Base-by-base conservation (phyloP, 208 protist genomes). In the Strigomonas culicis region DNA sequence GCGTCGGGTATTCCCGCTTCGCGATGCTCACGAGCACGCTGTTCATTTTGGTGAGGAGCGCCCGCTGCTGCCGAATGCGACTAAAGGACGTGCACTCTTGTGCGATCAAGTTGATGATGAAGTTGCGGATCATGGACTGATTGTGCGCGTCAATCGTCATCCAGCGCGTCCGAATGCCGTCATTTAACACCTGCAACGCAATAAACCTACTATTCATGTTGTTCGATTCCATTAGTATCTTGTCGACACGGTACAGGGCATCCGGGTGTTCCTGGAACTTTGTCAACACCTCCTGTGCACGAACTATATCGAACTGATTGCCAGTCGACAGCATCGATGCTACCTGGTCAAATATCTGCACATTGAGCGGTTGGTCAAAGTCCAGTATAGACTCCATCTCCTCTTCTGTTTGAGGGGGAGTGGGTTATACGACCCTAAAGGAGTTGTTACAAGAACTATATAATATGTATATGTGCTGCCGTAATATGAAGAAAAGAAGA, bases 1-100 rank as follows among this genome's bases (percentile, higher is more conserved):
- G 85, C 31, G 97, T 69, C 17, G 98, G 98, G 98, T 98, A 99
- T 72, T 99, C 98, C 30, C 99, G 88, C 80, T 99, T 99, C 4
- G 99, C 75, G 55, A 99, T 99, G 77, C 75, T 82, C 1, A 98
- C 90, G 8, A 98, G 74, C 19, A 87, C 87, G 71, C 75, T 84
- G 71, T 97, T 96, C 67, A 97, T 80, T 63, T 97, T 97, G 2
- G 92, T 95, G 21, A 98, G 70, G 22, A 97, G 70, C n/a, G 84
- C 70, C 44, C 81, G 74, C 24, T 77, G 63, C 52, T 70, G 67
- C 30, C 84, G 81, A 30, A 96, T 80, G 11, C 74, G 68, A 6
- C 53, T 70, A 27, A 85, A 82, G 51, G 68, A 83, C 4, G 60
- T 74, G 73, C 85, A 92, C 39, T 97, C 68, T 22, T 82, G 63